Evolutionary conservation across 257 asterid species (phyloP).

Genomic region (Solanum sejunctum): DNA sequence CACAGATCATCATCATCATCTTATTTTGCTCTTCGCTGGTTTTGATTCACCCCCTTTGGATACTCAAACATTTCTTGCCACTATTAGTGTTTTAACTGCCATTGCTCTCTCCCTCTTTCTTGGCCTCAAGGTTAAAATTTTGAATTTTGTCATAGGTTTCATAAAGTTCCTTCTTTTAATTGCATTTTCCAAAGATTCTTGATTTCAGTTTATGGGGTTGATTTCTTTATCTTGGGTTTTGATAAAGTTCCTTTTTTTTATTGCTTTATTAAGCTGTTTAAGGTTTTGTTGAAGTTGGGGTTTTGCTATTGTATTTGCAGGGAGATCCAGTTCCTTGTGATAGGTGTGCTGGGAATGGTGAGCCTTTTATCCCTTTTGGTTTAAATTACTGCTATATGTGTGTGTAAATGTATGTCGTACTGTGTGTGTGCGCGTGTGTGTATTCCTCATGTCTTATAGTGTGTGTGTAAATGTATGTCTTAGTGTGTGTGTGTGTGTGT

Average conservation of each 20-base stretch:
- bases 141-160: neutral
- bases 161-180: neutral
- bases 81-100: conserved; percentile 71
- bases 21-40: conserved; percentile 51
- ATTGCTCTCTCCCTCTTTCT: conserved; percentile 74
- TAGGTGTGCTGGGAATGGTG: conserved; percentile 90
- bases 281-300: neutral
- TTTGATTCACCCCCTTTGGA: conserved; percentile 46
- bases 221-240: neutral
- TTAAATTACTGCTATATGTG: neutral
- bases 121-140: conserved; percentile 62
- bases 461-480: no score
- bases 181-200: neutral
- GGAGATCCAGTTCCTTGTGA: conserved; percentile 92
- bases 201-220: neutral
- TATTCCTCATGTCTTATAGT: no score
- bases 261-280: neutral
- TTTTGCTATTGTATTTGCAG: conserved; percentile 23
- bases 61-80: conserved; percentile 75
- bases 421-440: neutral
- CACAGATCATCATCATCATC: conserved; percentile 11
- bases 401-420: neutral
- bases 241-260: neutral
- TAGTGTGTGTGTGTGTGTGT: no score
- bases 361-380: neutral